Evolutionary conservation across 352 stramenopile genomes (phyloP).

Genomic region (Phytophthora citricola): DNA sequence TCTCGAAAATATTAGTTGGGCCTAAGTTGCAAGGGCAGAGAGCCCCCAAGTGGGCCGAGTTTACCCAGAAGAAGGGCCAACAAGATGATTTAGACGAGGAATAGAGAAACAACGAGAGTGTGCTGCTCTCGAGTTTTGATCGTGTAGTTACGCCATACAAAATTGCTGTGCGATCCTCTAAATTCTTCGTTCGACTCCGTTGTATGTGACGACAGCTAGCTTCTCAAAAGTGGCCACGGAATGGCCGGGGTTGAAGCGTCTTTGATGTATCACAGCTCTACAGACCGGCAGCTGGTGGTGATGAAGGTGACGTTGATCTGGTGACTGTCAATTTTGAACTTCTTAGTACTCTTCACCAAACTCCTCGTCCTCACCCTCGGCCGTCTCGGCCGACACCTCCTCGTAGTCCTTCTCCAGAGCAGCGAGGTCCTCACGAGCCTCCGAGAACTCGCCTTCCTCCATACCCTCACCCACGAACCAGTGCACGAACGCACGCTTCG

Average conservation of each 20-base stretch:
- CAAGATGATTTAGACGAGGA: neutral
- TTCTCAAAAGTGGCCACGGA: constrained; percentile 8
- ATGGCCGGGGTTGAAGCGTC: constrained; percentile 21
- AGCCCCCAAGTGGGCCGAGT: constrained; percentile 16
- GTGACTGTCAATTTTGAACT: neutral
- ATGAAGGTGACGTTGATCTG: neutral
- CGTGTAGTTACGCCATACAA: constrained; percentile 35
- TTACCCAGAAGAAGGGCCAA: constrained; percentile 6
- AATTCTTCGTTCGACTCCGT: constrained; percentile 22
- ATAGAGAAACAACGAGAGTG: neutral
- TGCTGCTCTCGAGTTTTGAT: constrained; percentile 19
- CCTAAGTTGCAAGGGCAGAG: constrained; percentile 2
- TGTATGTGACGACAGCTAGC: constrained; percentile 10
- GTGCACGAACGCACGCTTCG: constrained; percentile 16
- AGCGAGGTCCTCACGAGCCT: constrained; percentile 84
- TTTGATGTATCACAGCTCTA: constrained; percentile 23
- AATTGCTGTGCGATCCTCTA: constrained; percentile 32
- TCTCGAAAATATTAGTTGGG: constrained; percentile 26
- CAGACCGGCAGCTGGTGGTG: constrained; percentile 19
- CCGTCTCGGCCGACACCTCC: constrained; percentile 97
- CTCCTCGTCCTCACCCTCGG: constrained; percentile 94
- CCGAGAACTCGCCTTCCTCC: constrained; percentile 17
- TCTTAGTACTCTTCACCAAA: constrained; percentile 89
- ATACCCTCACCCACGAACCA: constrained; percentile 16
- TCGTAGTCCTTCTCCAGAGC: constrained; percentile 99